Conservation (phyloP, 495 filamentous ascomycete species). For the Lindgomyces ingoldianus region DNA sequence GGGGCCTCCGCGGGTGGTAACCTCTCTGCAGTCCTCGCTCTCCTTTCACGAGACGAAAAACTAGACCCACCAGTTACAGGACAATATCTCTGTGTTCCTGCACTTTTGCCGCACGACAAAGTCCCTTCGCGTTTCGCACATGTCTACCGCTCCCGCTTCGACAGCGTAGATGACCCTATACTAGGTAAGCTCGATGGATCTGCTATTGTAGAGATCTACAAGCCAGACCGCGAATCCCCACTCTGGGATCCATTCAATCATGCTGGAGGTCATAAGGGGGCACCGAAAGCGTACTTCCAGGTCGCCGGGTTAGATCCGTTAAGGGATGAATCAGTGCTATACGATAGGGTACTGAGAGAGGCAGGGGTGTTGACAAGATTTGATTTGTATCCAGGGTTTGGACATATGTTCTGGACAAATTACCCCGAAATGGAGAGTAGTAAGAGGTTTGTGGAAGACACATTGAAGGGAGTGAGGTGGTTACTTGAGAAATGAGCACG, state of each 20-base stretch:
- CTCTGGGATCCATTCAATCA: slow-evolving; percentile 38
- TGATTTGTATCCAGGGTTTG: slow-evolving; percentile 33
- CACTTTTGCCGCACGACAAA: slow-evolving; percentile 14
- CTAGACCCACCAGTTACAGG: slow-evolving; percentile 34
- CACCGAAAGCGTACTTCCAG: slow-evolving; percentile 45
- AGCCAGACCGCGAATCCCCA: slow-evolving; percentile 13
- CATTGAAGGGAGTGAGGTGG: slow-evolving; percentile 34
- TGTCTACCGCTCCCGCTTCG: slow-evolving; percentile 21
- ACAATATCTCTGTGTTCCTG: slow-evolving; percentile 34
- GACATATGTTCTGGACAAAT: slow-evolving; percentile 39
- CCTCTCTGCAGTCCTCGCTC: slow-evolving; percentile 32
- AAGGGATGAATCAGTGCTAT: slow-evolving; percentile 44
- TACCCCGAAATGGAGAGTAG: slow-evolving; percentile 32
- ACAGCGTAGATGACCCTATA: slow-evolving; percentile 33
- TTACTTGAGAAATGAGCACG: slow-evolving; percentile 27
- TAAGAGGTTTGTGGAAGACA: slow-evolving; percentile 31
- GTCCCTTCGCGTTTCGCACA: slow-evolving; percentile 12
- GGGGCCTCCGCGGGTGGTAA: slow-evolving; percentile 37
- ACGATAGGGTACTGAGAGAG: slow-evolving; percentile 36
- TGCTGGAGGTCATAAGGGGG: slow-evolving; percentile 15
- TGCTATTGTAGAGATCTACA: slow-evolving; percentile 2
- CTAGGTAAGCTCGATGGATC: neutral
- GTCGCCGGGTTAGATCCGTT: slow-evolving; percentile 46
- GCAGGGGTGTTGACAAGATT: slow-evolving; percentile 32
- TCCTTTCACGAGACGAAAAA: slow-evolving; percentile 22